Base-by-base conservation (phyloP, 495 filamentous ascomycete species). In the Daldinia concentrica region DNA sequence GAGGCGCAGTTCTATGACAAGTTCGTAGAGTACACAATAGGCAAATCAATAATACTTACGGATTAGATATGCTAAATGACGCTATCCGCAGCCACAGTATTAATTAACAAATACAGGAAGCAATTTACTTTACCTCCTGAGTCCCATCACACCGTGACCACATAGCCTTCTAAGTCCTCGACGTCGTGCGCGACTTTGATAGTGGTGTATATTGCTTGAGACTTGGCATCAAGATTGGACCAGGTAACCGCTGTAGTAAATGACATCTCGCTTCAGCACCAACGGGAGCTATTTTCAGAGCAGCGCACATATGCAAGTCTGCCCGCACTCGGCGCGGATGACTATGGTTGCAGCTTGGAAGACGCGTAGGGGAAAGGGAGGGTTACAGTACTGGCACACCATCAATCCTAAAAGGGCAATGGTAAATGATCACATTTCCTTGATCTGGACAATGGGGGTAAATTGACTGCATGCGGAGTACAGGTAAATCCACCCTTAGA, bases 231-330 rank as follows among this genome's bases (percentile, higher is more conserved):
- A 63, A 69, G 66, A 73, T 69, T 66, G 66, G 71, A 73, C 71
- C 66, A 69, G 71, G 71, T 73, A 73, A 73, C 66, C 57, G 52
- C 65, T 60, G 9, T 64, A 41, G 61, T 37, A 69, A 65, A 69
- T 69, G 71, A 69, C 71, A 63, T 69, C 71, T 73, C 71, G 71
- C 66, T 73, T 73, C 71, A 73, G 71, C 71, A 73, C 62, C 71
- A 69, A 73, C 71, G 71, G 71, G 71, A 73, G 66, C 71, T 73
- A 73, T 73, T 73, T 73, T 73, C 71, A 73, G 71, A 68, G 71
- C 43, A 29, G 66, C 66, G 14, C 68, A 67, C 64, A 69, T 73
- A 69, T 73, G 71, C 71, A 73, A 73, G 71, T 30, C 66, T 43
- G 62, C 65, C 70, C 70, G 66, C 65, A 65, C 56, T 73, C 66